phyloP scores from a whole-genome alignment of 2,329 filamentous ascomycete species.

The Teratosphaeria destructans region DNA sequence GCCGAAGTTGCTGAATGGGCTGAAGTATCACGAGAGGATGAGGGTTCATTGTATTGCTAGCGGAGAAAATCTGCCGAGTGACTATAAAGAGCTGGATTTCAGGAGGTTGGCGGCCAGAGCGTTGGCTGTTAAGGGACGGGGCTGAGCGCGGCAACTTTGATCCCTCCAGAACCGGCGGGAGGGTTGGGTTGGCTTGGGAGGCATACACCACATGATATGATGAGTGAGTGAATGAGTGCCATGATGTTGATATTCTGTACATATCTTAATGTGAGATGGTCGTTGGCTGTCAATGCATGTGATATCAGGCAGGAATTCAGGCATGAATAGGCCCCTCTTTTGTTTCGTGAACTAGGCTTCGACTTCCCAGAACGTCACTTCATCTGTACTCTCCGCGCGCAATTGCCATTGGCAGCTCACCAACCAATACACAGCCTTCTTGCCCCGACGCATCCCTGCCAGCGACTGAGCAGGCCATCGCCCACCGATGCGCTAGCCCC shows the following conservation, averaged over 20 bases:
- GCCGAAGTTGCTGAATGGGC: conserved; percentile 76
- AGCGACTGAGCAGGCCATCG: not conserved
- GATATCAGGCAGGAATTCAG: not conserved
- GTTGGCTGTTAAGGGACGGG: conserved; percentile 7
- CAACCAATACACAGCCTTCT: not conserved
- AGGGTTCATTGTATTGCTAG: conserved; percentile 87
- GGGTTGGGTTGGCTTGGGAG: not conserved
- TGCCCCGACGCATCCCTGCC: not conserved
- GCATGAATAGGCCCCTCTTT: not conserved
- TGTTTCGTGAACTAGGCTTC: not conserved
- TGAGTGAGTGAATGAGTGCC: not conserved
- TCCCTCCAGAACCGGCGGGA: no score
- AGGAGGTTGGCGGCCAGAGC: conserved; percentile 26
- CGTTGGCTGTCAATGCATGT: not conserved
- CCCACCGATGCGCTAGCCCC: not conserved
- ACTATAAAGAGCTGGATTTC: conserved; percentile 35
- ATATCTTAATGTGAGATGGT: not conserved
- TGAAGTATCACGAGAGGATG: conserved; percentile 86
- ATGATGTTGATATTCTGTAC: not conserved
- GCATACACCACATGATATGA: not conserved
- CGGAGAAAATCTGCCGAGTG: conserved; percentile 53
- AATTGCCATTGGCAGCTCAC: not conserved
- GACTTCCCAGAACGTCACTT: not conserved
- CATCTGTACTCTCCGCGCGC: not conserved
- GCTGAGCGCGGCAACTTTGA: not conserved